Percentiles rank a stretch among this genome's conserved stretches.
phyloP scores from a whole-genome alignment of 768 basidiomycete species.

The Boletus insuetus region DNA sequence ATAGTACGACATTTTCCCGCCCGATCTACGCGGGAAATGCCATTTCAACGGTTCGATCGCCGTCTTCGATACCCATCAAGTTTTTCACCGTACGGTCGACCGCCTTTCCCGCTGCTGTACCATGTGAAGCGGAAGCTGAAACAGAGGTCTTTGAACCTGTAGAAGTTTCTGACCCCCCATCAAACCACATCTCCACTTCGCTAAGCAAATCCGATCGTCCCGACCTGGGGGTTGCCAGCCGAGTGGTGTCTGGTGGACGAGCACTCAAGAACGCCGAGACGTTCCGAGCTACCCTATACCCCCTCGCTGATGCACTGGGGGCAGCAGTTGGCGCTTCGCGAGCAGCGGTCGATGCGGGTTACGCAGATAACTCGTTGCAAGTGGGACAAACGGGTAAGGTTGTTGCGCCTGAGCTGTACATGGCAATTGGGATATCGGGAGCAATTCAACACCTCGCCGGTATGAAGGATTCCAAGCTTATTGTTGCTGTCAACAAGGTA shows the following conservation, averaged over 20 bases:
- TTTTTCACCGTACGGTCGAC: slow-evolving; percentile 94
- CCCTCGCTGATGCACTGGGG: slow-evolving; percentile 88
- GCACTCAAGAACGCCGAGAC: slow-evolving; percentile 93
- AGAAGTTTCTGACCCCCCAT: slow-evolving; percentile 49
- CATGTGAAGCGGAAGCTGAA: slow-evolving; percentile 51
- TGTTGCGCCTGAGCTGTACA: slow-evolving; percentile 93
- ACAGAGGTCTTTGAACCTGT: slow-evolving; percentile 64
- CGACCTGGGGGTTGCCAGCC: slow-evolving; percentile 81
- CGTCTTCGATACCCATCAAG: slow-evolving; percentile 77
- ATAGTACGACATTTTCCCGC: slow-evolving; percentile 82
- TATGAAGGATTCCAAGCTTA: slow-evolving; percentile 99
- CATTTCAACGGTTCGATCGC: slow-evolving; percentile 84
- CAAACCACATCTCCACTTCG: slow-evolving; percentile 66
- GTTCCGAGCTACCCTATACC: slow-evolving; percentile 83
- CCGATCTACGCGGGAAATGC: slow-evolving; percentile 99
- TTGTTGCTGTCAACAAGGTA: slow-evolving; percentile 97
- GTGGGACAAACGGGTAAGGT: slow-evolving; percentile 99
- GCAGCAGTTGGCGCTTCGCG: slow-evolving; percentile 98
- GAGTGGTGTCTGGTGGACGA: slow-evolving; percentile 92
- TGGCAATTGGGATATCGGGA: slow-evolving; percentile 96
- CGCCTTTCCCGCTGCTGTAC: slow-evolving; percentile 70
- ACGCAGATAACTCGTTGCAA: slow-evolving; percentile 95
- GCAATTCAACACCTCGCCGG: slow-evolving; percentile 99
- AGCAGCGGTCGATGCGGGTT: slow-evolving; percentile 97
- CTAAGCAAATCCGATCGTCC: slow-evolving; percentile 90